Base-by-base conservation (phyloP, 495 filamentous ascomycete genomes). In the Cryomyces antarcticus region DNA sequence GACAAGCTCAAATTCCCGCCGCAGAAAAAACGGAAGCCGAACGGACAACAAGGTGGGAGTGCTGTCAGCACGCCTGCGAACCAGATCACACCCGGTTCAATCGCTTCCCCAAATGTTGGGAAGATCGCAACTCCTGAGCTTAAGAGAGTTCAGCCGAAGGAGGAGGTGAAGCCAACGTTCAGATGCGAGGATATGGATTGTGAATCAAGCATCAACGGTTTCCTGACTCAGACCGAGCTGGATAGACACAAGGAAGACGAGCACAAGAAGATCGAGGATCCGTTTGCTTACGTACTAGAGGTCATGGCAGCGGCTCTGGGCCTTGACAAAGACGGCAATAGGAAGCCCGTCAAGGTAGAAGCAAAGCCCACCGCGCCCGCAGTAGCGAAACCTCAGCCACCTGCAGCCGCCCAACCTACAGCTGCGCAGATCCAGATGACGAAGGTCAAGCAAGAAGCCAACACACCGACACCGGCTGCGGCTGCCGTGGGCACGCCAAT, bases 21-120 rank as follows among this genome's bases (percentile, higher is more conserved):
- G 13, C 58, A 63, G 28, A 79, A 77, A 63, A 71, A 66, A 54
- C 52, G 57, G 31, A 73, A 62, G 57, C 62, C 62, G 1, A 62
- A 51, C 9, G 17, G 17, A 24, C 17, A 24, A 24, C 44, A 43
- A 30, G 40, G 31, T 17, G 44, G 38, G 7, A 56, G 49, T 41
- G 39, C 46, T 24, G 46, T 41, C 0, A 42, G 50, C 1, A 58
- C 57, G 29, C 53, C 57, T 9, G 47, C 48, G 9, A 43, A 48
- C 30, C 39, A 30, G 7, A 38, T 28, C 1, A 54, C 52, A 6
- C 47, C 52, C 11, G 43, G 27, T 28, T 53, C 50, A 37, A 59
- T 56, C 36, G 54, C 63, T 5, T 73, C 69, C 28, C 70, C 72
- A 6, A 63, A 68, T 39, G 54, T 66, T 3, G 44, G 56, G 31